phyloP scores from a whole-genome alignment of 2,329 filamentous ascomycete genomes.

The Colletotrichum sp. region DNA sequence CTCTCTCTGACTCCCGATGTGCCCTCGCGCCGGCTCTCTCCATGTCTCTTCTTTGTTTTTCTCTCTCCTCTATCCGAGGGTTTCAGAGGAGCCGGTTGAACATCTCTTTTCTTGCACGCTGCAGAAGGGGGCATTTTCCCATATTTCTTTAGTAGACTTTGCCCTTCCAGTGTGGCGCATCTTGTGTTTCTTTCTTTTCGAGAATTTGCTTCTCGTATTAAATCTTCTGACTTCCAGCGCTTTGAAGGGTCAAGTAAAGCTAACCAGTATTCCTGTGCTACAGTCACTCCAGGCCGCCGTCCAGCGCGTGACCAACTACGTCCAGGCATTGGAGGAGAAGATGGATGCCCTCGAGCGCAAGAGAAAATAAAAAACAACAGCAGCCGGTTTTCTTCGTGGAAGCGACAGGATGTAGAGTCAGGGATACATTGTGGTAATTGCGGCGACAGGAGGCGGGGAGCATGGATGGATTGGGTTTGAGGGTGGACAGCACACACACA shows the following conservation, averaged over 20 bases:
- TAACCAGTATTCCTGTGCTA: background rate
- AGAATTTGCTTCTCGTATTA: background rate
- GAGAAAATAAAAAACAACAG: slow-evolving; percentile 60
- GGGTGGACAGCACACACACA: slow-evolving; percentile 6
- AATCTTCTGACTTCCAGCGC: background rate
- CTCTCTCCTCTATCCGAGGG: background rate
- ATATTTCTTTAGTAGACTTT: background rate
- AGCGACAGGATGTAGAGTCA: background rate
- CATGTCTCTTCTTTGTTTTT: slow-evolving; percentile 22
- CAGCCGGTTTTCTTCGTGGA: background rate
- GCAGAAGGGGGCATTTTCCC: background rate
- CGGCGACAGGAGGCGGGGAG: background rate
- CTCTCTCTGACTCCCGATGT: background rate
- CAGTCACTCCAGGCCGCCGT: slow-evolving; percentile 89
- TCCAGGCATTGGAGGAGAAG: slow-evolving; percentile 82
- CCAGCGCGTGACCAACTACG: slow-evolving; percentile 83
- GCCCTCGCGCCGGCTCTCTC: background rate
- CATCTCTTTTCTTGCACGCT: background rate
- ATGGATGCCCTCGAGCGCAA: slow-evolving; percentile 69
- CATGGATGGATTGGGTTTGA: background rate
- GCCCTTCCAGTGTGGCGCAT: background rate
- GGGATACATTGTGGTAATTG: background rate
- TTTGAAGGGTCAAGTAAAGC: background rate
- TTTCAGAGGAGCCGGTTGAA: background rate
- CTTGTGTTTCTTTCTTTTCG: background rate